Evolutionary conservation across 73 alveolate genomes (phyloP).

Genomic region (Symbiodinium natans): DNA sequence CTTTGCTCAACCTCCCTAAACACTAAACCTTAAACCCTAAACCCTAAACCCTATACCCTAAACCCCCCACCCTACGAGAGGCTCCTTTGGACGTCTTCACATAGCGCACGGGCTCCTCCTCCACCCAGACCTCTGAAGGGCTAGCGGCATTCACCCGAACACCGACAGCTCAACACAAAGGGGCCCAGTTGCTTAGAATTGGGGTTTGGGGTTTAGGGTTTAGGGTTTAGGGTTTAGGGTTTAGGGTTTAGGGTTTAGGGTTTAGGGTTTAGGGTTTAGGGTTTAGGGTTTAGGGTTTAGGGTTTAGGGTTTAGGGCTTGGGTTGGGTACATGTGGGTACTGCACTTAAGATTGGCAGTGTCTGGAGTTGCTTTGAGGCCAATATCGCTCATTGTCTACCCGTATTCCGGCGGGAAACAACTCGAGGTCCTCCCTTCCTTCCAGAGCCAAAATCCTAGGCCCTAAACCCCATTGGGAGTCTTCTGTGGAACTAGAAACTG

Average conservation of each 20-base stretch:
- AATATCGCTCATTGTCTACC: background rate
- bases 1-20: too few relatives aligned
- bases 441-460: background rate
- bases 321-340: background rate
- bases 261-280: background rate
- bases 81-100: background rate
- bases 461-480: too few relatives aligned
- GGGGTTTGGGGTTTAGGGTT: background rate
- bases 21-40: too few relatives aligned
- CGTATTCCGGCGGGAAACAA: background rate
- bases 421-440: background rate
- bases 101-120: background rate
- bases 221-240: background rate
- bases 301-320: background rate
- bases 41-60: too few relatives aligned
- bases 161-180: background rate
- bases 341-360: background rate
- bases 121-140: background rate
- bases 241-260: too few relatives aligned
- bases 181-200: background rate
- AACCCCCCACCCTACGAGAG: background rate
- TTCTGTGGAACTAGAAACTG: too few relatives aligned
- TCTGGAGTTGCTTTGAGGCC: background rate
- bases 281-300: background rate
- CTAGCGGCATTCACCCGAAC: background rate